Base-by-base conservation (phyloP, 768 basidiomycete genomes). In the Pholiota microspora region DNA sequence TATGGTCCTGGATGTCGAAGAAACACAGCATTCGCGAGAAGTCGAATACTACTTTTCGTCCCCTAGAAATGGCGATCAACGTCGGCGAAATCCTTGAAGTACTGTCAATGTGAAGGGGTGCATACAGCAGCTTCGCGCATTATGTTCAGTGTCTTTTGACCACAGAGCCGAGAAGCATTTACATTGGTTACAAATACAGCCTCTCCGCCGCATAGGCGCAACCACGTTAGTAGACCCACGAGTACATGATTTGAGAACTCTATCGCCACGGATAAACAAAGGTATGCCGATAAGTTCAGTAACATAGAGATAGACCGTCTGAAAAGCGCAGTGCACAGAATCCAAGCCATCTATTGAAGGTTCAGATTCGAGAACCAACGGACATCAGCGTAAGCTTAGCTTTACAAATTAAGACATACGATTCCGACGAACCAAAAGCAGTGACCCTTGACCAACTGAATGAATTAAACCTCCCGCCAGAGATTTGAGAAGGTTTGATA, bases 141-240 rank as follows among this genome's bases (percentile, higher is more conserved):
- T 34, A 60, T 31, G 49, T 29, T 45, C 52, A 47, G 53, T n/a
- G 40, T 56, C 59, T 51, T 36, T 3, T 24, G 36, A 36, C 56
- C 40, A 45, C 36, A 44, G 53, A 45, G 51, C 54, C 53, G 6
- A 55, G 51, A 42, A 50, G 47, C 9, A 18, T 23, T 21, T 42
- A 21, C 40, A 7, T 21, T 21, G 16, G n/a, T n/a, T n/a, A 50
- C 28, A 31, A 38, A 51, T 25, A 34, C 50, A 49, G 49, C 40
- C 38, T 18, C 16, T 16, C 24, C n/a, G n/a, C 24, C 49, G 3
- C 46, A 50, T 49, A 46, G 31, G 51, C 51, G 25, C 51, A 53
- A 38, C 56, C 53, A n/a, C n/a, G n/a, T n/a, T n/a, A n/a, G 53
- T 57, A 57, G 23, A 32, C 35, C 49, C 56, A 57, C 53, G 56